These are phyloP conservation scores for Coemansia sp. DNA, from an alignment of 192 early-diverging fungal species.

Conservation along the genomic window DNA sequence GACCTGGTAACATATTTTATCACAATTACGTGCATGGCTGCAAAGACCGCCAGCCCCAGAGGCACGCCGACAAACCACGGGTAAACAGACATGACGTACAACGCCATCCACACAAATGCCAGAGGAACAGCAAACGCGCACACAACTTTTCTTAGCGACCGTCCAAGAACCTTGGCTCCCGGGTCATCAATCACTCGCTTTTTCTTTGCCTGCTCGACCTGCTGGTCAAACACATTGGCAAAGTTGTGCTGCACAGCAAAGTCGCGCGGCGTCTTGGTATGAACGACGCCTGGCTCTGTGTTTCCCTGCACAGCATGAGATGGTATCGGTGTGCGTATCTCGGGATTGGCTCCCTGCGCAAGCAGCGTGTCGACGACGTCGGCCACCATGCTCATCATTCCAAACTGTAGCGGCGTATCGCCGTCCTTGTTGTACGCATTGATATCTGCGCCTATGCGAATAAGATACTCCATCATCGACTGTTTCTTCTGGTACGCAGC, in stretches of 20 bases:
- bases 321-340: constrained; percentile 31
- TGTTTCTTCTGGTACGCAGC: constrained; percentile 84
- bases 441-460: constrained; percentile 69
- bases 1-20: constrained; percentile 60
- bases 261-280: constrained; percentile 78
- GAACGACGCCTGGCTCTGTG: background rate
- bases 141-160: constrained; percentile 57
- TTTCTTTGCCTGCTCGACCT: constrained; percentile 21
- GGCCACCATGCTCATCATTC: constrained; percentile 64
- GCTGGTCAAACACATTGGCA: constrained; percentile 37
- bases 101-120: constrained; percentile 58
- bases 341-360: constrained; percentile 67
- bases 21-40: constrained; percentile 60
- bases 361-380: constrained; percentile 67
- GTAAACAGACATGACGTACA: constrained; percentile 62
- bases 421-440: constrained; percentile 68
- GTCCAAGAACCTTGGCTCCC: constrained; percentile 18
- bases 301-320: constrained; percentile 5
- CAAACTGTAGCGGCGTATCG: constrained; percentile 91
- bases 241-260: constrained; percentile 74
- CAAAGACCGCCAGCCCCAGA: constrained; percentile 55
- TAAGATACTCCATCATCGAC: constrained; percentile 65
- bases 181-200: constrained; percentile 23
- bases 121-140: constrained; percentile 73
- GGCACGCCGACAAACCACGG: constrained; percentile 81